Base-by-base conservation (phyloP, 2,329 filamentous ascomycete genomes). In the Ophiostoma piceae region DNA sequence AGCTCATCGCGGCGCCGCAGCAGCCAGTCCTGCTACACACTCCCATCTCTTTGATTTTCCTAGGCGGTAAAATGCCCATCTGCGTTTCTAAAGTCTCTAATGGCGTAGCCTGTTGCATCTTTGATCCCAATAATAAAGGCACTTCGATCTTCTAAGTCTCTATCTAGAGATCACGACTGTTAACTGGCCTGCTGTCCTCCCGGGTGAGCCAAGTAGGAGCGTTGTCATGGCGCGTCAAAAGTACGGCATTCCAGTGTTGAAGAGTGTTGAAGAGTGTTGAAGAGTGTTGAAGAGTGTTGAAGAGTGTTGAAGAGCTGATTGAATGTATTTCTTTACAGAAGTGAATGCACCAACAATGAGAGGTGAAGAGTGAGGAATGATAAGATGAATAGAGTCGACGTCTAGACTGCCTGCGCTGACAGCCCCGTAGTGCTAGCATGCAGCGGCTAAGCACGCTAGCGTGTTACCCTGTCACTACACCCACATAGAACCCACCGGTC, bases 61-160 rank as follows among this genome's bases (percentile, higher is more conserved):
- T 88, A 7, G 85, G 87, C 0, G 87, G 88, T 51, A 88, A 87
- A 26, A 83, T 79, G n/a, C n/a, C 35, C 12, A 11, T 5, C 19
- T 19, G 37, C 9, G 19, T 8, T 19, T 6, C 3, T 12, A 41
- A 1, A 8, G 64, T 16, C 35, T 6, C 3, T 5, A 41, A 1
- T 6, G 64, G 35, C 5, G n/a, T 35, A 12, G 81, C 85, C 74
- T 89, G 87, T 87, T 86, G 87, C 60, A 74, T 87, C 75, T 86
- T 89, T 70, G 82, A 85, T 65, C 78, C 80, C 1, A 77, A 73
- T 2, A 87, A 84, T 0, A 78, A 80, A 66, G 85, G 86, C 8
- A 84, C 85, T 81, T 89, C 35, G 87, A 83, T 43, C 76, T 90
- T 74, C 77, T 90, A 64, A 88, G 90, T 0, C 77, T 90, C 3